Evolutionary conservation across 306 rosid genomes (phyloP).

Genomic region (Herpetospermum pedunculosum): DNA sequence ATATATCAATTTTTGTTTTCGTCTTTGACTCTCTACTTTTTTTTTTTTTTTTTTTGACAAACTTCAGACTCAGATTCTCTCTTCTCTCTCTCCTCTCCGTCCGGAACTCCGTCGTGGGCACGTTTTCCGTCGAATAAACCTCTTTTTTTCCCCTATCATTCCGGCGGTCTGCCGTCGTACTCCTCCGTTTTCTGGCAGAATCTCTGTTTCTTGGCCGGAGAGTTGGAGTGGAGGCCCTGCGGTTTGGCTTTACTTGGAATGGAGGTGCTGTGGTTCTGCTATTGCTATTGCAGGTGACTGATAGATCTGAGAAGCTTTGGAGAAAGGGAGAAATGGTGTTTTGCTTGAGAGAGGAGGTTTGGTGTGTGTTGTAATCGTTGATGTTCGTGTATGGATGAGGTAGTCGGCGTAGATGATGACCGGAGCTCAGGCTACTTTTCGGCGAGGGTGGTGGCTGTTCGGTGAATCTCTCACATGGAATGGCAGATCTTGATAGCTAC

Average conservation of each 20-base stretch:
- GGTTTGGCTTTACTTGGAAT: constrained; percentile 7
- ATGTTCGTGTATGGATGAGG: constrained; percentile 56
- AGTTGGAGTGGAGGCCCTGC: not conserved
- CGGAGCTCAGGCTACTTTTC: constrained; percentile 73
- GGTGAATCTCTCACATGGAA: constrained; percentile 76
- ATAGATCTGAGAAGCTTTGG: constrained; percentile 35
- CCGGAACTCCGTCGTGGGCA: constrained; percentile 11
- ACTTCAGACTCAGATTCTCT: constrained; percentile 9
- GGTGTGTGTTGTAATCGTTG: constrained; percentile 29
- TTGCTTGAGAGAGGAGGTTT: constrained; percentile 12
- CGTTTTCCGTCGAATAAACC: constrained; percentile 15
- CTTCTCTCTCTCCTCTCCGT: constrained; percentile 30
- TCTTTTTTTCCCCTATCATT: not conserved
- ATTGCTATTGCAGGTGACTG: constrained; percentile 9
- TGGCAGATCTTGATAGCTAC: constrained; percentile 97
- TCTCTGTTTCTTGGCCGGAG: constrained; percentile 6
- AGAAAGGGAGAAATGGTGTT: constrained; percentile 10
- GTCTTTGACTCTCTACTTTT: constrained; percentile 8
- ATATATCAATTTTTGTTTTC: constrained; percentile 6
- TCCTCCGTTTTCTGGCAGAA: not conserved
- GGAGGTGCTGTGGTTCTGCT: constrained; percentile 24
- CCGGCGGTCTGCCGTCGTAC: constrained; percentile 15
- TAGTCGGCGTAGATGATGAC: constrained; percentile 62
- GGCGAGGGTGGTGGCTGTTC: constrained; percentile 82
- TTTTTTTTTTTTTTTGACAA: not conserved